phyloP scores from a whole-genome alignment of 495 filamentous ascomycete species.

The Trichoderma reesei region DNA sequence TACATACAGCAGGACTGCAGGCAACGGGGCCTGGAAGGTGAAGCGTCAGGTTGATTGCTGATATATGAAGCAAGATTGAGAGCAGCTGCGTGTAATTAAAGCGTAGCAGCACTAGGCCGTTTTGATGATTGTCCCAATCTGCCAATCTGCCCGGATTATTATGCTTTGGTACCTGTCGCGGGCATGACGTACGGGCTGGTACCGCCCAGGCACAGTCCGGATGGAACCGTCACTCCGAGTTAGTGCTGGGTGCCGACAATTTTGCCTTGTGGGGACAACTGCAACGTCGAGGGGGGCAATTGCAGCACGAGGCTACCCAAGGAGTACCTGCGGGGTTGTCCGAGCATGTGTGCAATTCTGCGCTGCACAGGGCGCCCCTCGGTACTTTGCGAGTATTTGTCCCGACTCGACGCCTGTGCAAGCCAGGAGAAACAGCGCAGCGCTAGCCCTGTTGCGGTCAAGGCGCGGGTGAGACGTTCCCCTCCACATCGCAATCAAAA shows the following conservation, averaged over 20 bases:
- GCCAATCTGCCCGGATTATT: background rate
- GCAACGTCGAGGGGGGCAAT: background rate
- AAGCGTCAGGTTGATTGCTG: too few relatives aligned
- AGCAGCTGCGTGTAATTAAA: constrained; percentile 1
- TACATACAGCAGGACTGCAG: too few relatives aligned
- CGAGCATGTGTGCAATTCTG: too few relatives aligned
- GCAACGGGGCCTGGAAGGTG: too few relatives aligned
- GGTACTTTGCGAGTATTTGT: background rate
- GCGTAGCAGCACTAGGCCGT: background rate
- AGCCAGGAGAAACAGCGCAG: background rate
- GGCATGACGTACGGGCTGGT: background rate
- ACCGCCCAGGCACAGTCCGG: background rate
- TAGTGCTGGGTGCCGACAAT: too few relatives aligned
- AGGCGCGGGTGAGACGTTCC: constrained; percentile 1
- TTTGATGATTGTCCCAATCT: background rate
- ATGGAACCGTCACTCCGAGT: background rate
- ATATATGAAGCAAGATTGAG: too few relatives aligned
- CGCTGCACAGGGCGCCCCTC: background rate
- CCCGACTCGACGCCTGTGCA: background rate
- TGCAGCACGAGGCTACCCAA: background rate
- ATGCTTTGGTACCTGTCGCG: constrained; percentile 1
- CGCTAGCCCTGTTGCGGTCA: background rate
- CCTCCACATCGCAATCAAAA: constrained; percentile 6
- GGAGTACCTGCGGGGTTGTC: background rate
- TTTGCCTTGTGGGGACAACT: background rate